Evolutionary conservation across 2,329 filamentous ascomycete genomes (phyloP).

Genomic region (Botrytis byssoidea): DNA sequence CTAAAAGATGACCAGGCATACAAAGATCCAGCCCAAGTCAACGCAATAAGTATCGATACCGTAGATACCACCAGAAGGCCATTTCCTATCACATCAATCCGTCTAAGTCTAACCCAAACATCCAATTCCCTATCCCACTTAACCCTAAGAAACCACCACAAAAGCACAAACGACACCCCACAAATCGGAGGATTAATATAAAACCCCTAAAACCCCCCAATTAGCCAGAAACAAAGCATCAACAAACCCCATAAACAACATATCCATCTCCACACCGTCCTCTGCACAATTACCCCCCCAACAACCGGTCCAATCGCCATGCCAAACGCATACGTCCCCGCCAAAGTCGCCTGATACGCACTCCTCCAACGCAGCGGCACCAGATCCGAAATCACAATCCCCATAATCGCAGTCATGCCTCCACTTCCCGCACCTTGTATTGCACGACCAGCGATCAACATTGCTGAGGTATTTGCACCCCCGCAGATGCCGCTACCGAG

Average conservation of each 20-base stretch:
- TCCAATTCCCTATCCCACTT: neutral
- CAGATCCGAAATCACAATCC: conserved; percentile 50
- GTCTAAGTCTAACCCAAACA: conserved; percentile 24
- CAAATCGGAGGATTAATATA: conserved; percentile 24
- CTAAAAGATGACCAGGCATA: neutral
- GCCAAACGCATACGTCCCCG: neutral
- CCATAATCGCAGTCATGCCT: conserved; percentile 46
- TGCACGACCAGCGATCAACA: conserved; percentile 50
- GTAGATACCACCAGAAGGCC: neutral
- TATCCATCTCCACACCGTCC: neutral
- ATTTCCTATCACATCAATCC: neutral
- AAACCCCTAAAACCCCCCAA: neutral
- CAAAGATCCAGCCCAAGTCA: neutral
- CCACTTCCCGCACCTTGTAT: conserved; percentile 49
- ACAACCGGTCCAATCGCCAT: conserved; percentile 26
- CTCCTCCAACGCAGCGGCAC: conserved; percentile 48
- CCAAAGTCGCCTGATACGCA: conserved; percentile 42
- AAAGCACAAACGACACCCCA: conserved; percentile 1
- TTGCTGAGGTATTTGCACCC: conserved; percentile 43
- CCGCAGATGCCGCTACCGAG: conserved; percentile 53
- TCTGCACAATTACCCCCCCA: conserved; percentile 29
- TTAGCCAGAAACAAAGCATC: too few species aligned
- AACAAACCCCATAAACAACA: too few species aligned
- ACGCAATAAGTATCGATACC: neutral
- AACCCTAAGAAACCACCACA: neutral